Evolutionary conservation across 257 asterid genomes (phyloP), one percentile per base, ranked within the genome.

Genomic region (Nicotiana benthamiana): DNA sequence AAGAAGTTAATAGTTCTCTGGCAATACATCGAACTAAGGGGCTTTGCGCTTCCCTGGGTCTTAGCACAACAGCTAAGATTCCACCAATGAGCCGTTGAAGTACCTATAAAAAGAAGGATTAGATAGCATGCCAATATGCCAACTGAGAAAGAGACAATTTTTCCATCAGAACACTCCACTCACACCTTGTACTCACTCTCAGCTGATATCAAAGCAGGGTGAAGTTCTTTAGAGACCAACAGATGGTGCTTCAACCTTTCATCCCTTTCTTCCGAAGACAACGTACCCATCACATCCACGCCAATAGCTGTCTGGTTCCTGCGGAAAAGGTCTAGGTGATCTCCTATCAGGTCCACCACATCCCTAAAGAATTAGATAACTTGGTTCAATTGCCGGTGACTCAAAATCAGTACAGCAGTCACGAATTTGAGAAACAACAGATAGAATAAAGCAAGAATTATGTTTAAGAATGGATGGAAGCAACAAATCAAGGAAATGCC

Each of bases 101-200:
- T 83, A 90, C 93, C 99, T 96, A 82, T 59, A 27, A 65, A 65
- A 80, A 61, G 60, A 64, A 82, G 82, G 68, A 81, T 90, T 83
- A 89, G 86, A 77, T 61, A 68, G 43, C 83, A 82, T 11, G 79
- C 83, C 79, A 75, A 72, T 12, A 81, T 56, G 66, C 67, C 75
- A 81, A 43, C 26, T 10, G 75, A 76, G 30, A 46, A 80, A 84
- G 80, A 72, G 86, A 79, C 46, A 64, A 72, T 67, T 27, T 85
- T 81, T 88, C 85, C 82, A 86, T 77, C 56, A 90, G 91, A 90
- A 82, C 89, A 84, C 94, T 84, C 91, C 85, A 86, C 87, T 68
- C 90, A 90, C 95, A 96, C 99, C 99, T 96, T 96, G 97, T 96
- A 94, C 97, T 96, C 99, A 93, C 97, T 84, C 89, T 96, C 99